These are phyloP conservation scores for Leucosporidium yakuticum DNA, from an alignment of 768 basidiomycete species.

Conservation along the genomic window DNA sequence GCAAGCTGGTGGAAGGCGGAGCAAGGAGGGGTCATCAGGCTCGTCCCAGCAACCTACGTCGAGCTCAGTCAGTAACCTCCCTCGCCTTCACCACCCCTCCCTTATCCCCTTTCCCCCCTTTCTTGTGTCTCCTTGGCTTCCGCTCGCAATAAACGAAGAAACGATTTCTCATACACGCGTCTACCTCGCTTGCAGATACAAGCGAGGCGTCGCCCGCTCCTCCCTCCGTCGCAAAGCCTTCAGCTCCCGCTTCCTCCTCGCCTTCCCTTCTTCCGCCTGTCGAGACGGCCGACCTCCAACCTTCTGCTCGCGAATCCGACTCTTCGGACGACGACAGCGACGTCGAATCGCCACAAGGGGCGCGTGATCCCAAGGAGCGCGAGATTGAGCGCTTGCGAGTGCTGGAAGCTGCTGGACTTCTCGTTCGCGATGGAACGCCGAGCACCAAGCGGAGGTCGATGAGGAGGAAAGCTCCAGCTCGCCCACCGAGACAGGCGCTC, in stretches of 20 bases:
- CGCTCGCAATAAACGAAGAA: too few relatives aligned
- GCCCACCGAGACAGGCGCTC: neutral
- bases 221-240: neutral
- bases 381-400: constrained; percentile 73
- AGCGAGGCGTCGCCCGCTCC: neutral
- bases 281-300: too few relatives aligned
- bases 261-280: neutral
- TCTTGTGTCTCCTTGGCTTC: too few relatives aligned
- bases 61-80: constrained; percentile 77
- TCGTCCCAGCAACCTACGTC: constrained; percentile 87
- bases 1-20: constrained; percentile 96
- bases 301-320: neutral
- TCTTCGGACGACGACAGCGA: constrained; percentile 23
- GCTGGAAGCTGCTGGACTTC: constrained; percentile 79
- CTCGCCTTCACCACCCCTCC: neutral
- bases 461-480: neutral
- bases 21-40: constrained; percentile 72
- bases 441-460: neutral
- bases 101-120: neutral
- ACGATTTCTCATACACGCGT: too few relatives aligned
- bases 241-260: neutral
- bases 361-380: constrained; percentile 50
- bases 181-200: neutral
- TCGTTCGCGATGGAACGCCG: constrained; percentile 52
- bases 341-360: constrained; percentile 4